Conservation (phyloP, 495 filamentous ascomycete species). For the Delitschia confertaspora region DNA sequence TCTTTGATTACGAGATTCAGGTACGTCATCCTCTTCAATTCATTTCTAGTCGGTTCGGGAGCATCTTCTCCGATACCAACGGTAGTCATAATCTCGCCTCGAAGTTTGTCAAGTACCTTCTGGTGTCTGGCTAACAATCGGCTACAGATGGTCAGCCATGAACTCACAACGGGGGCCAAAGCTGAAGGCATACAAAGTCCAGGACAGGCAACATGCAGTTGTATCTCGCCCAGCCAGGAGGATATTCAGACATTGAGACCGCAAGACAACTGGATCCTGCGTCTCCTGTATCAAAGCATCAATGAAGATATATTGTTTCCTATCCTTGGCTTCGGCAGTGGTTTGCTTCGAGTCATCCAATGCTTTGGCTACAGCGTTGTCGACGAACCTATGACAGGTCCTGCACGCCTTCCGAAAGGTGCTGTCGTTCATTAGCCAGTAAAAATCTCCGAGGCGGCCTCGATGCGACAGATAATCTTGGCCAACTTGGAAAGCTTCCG, state of each 20-base stretch:
- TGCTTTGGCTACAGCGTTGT: neutral
- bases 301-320: slow-evolving; percentile 58
- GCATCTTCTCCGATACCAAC: neutral
- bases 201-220: slow-evolving; percentile 29
- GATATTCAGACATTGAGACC: slow-evolving; percentile 69
- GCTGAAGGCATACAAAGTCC: no score
- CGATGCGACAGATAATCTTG: slow-evolving; percentile 1
- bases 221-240: slow-evolving; percentile 48
- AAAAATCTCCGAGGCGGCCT: neutral
- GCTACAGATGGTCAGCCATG: no score
- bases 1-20: slow-evolving; percentile 14
- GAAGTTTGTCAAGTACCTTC: slow-evolving; percentile 2
- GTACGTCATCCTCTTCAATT: slow-evolving; percentile 22
- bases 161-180: no score
- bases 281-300: slow-evolving; percentile 68
- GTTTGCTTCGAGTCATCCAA: neutral
- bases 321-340: neutral
- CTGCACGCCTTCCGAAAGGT: neutral
- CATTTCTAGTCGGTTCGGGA: slow-evolving; percentile 3
- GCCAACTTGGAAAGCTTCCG: slow-evolving; percentile 1
- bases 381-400: neutral
- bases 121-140: neutral
- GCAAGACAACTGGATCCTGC: slow-evolving; percentile 57
- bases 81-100: neutral
- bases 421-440: neutral